Conservation (phyloP, 306 rosid genomes). For the Macrotyloma uniflorum region DNA sequence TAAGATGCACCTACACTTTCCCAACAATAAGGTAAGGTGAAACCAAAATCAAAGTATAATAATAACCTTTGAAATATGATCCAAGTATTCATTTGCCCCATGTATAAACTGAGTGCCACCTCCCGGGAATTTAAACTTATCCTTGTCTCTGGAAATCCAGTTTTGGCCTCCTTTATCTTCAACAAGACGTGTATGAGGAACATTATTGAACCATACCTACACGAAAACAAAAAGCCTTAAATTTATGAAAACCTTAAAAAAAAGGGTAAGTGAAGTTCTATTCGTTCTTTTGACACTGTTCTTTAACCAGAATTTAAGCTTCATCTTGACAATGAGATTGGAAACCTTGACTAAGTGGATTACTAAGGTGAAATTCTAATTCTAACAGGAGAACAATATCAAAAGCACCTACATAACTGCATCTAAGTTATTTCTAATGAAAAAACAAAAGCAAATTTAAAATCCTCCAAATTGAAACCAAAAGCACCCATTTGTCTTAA, state of each 20-base stretch:
- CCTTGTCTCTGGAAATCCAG: conserved; percentile 72
- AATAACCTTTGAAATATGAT: conserved; percentile 76
- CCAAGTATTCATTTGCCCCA: conserved; percentile 91
- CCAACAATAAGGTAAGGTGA: not conserved
- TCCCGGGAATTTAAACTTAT: conserved; percentile 91
- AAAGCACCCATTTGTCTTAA: conserved; percentile 9
- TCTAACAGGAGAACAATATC: not conserved
- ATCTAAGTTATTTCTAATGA: not conserved
- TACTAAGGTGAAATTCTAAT: not conserved
- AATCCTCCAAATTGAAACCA: not conserved
- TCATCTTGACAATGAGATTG: not conserved
- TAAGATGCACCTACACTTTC: conserved; percentile 11
- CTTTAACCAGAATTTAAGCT: not conserved
- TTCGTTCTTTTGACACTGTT: not conserved
- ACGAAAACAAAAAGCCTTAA: not conserved
- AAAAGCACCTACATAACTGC: not conserved
- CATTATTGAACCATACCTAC: conserved; percentile 91
- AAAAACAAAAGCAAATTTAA: not conserved
- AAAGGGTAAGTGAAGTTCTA: not conserved
- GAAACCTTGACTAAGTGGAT: not conserved
- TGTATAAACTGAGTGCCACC: conserved; percentile 98
- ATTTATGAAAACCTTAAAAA: not conserved
- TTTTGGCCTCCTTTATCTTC: conserved; percentile 98
- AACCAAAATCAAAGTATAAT: not conserved
- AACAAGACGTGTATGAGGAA: conserved; percentile 92